Evolutionary conservation across 192 early-diverging fungal species (phyloP).

Genomic region (Podila epigama): DNA sequence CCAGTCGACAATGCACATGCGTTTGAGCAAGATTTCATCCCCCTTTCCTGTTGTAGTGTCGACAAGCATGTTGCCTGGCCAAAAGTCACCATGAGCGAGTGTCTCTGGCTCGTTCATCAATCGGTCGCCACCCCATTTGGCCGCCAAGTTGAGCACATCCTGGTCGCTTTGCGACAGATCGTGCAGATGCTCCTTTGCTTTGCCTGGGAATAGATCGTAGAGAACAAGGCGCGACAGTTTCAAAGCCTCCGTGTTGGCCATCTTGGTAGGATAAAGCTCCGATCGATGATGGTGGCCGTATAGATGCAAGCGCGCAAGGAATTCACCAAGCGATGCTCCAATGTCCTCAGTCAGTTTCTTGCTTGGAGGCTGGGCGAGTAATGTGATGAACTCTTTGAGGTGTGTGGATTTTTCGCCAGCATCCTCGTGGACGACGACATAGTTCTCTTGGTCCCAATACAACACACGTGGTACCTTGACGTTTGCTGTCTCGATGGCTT

Average conservation of each 20-base stretch:
- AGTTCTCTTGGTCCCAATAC: slow-evolving; percentile 35
- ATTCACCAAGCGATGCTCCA: slow-evolving; percentile 42
- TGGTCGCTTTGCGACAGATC: slow-evolving; percentile 25
- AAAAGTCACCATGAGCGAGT: slow-evolving; percentile 48
- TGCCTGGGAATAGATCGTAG: slow-evolving; percentile 32
- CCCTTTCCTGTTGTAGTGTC: slow-evolving; percentile 5
- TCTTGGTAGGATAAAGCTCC: slow-evolving; percentile 26
- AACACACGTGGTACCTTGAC: slow-evolving; percentile 35
- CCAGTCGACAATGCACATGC: slow-evolving; percentile 46
- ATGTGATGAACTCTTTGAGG: slow-evolving; percentile 35
- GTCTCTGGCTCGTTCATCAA: slow-evolving; percentile 47
- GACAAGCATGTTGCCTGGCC: slow-evolving; percentile 50
- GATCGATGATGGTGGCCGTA: slow-evolving; percentile 25
- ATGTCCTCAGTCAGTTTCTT: slow-evolving; percentile 28
- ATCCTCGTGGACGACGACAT: slow-evolving; percentile 45
- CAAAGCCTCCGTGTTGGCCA: slow-evolving; percentile 31
- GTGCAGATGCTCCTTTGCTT: slow-evolving; percentile 19
- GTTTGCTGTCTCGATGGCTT: slow-evolving; percentile 16
- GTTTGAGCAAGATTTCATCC: slow-evolving; percentile 25
- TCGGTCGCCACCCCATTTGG: slow-evolving; percentile 39
- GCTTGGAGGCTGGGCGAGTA: slow-evolving; percentile 22
- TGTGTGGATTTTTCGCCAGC: slow-evolving; percentile 23
- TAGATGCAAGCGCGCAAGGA: slow-evolving; percentile 48
- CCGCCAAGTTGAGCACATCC: slow-evolving; percentile 25
- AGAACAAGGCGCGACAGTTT: slow-evolving; percentile 28